Base-by-base conservation (phyloP, 768 basidiomycete genomes). In the Tremella mesenterica region DNA sequence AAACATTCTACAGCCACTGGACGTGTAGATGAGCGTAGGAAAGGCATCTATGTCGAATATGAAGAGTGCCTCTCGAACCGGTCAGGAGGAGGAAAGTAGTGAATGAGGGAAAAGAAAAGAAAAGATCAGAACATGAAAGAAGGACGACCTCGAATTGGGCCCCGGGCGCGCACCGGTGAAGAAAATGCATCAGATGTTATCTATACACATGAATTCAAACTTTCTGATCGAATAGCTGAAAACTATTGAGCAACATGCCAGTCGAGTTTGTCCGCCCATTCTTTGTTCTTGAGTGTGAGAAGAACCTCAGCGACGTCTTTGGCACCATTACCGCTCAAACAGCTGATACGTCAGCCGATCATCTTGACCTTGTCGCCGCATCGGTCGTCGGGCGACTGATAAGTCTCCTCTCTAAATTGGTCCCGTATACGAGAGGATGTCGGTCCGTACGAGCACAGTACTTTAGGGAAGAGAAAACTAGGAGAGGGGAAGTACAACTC, bases 291-390 rank as follows among this genome's bases (percentile, higher is more conserved):
- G 31, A 69, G 50, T 10, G 93, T 93, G 51, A 99, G 78, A 34
- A 96, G 77, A 53, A 99, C 91, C 68, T 97, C 86, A 61, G 93
- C 86, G 3, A 99, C 95, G 68, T 99, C 93, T 75, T 97, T 97
- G 74, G 97, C 91, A 16, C 95, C 95, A 58, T 93, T 83, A 46
- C 93, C 93, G 50, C 88, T 92, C 48, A 96, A 77, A 67, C 90
- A 95, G 46, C 67, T 69, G 38, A 23, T 2, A 29, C 10, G 2
- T 47, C 27, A 49, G 36, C 52, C 9, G 23, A 46, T 56, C 48
- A 53, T 30, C 41, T 5, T 30, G 4, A 23, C 14, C 38, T 8
- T 18, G 33, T 36, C n/a, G 38, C 4, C n/a, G 23, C n/a, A 16
- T 23, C n/a, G 38, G 12, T 36, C 33, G 10, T 36, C 18, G 33